Base-by-base conservation (phyloP, 345 rosid genomes). In the Gossypium longicalyx region DNA sequence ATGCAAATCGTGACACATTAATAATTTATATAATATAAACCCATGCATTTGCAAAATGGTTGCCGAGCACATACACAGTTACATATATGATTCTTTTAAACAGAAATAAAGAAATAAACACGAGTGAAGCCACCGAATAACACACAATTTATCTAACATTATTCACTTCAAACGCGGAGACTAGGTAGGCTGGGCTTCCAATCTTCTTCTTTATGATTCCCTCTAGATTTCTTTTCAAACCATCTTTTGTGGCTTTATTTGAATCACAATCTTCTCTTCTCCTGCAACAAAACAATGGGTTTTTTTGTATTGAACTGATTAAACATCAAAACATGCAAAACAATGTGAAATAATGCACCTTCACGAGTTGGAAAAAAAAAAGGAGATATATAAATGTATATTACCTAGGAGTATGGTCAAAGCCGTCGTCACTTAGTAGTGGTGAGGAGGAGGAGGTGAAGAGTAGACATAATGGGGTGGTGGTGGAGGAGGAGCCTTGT, bases 401-500 rank as follows among this genome's bases (percentile, higher is more conserved):
- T 57, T 67, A 47, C 71, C 71, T 47, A 22, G 8, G 17, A 25
- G 17, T 10, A 47, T 56, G 5, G 2, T 60, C 76, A 56, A 34
- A 22, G 51, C 19, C 9, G 19, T 38, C n/a, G 57, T 19, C 19
- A 56, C 82, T 83, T 76, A 87, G 84, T 83, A 85, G 90, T 83
- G 89, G 82, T 84, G 20, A 72, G 91, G 90, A 70, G 92, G 91
- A 77, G 90, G 88, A 4, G 86, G 86, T 58, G 86, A 76, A 20
- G 78, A 58, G 56, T 75, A 80, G 73, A 25, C 9, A 67, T 81
- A 81, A 71, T 61, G 82, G 9, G 77, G 80, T 20, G 75, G 74
- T 12, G 79, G 74, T 3, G 83, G 76, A 2, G 74, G 49, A 0
- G 25, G 7, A 20, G 67, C 4, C 38, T 29, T 29, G 38, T 29